Conservation (phyloP, 257 asterid genomes). For the Pogostemon cablin region DNA sequence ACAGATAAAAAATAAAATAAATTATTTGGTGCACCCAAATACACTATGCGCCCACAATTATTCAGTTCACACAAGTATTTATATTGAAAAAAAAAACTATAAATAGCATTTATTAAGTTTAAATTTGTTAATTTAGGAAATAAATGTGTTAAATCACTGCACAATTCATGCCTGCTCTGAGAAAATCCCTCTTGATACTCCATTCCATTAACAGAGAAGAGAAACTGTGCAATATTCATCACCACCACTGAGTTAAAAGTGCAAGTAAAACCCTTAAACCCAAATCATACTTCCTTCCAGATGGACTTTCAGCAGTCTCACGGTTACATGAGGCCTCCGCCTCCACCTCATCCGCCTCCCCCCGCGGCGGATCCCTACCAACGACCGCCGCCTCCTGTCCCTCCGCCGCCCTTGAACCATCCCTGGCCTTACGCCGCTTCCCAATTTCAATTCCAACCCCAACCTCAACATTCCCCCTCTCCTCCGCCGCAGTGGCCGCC, state of each 20-base stretch:
- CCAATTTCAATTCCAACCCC: constrained; percentile 73
- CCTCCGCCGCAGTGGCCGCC: constrained; percentile 62
- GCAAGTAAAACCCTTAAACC: constrained; percentile 49
- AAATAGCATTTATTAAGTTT: too few species aligned
- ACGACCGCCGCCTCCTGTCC: constrained; percentile 50
- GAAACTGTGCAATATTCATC: constrained; percentile 8
- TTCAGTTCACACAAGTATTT: too few species aligned
- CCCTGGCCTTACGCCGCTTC: constrained; percentile 56
- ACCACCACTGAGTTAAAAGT: neutral
- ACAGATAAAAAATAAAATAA: too few species aligned
- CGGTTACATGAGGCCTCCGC: constrained; percentile 53
- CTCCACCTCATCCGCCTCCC: constrained; percentile 54
- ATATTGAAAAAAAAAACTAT: too few species aligned
- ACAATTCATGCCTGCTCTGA: too few species aligned
- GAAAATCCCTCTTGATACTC: neutral
- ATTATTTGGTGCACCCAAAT: too few species aligned
- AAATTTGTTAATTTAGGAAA: too few species aligned
- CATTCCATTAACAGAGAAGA: neutral
- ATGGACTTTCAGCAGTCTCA: constrained; percentile 73
- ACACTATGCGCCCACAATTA: too few species aligned
- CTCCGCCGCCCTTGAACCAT: constrained; percentile 47
- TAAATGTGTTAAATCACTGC: too few species aligned
- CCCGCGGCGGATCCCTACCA: constrained; percentile 63
- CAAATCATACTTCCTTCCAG: neutral
- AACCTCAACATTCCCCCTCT: constrained; percentile 55